Evolutionary conservation across 73 alveolate genomes (phyloP).

Genomic region (Tetrahymena malaccensis): DNA sequence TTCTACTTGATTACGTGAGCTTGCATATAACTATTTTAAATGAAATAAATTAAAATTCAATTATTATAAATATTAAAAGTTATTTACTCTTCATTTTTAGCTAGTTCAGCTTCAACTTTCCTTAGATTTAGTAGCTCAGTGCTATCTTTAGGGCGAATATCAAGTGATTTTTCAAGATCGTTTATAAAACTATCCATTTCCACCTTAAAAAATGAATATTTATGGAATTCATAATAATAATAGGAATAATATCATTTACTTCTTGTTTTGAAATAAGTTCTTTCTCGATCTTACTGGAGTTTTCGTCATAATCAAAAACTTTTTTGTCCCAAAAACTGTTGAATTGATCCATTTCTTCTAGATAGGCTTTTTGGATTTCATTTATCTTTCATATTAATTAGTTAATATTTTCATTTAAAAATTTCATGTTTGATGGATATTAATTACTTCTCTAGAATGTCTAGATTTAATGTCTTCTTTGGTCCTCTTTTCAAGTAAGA

Average conservation of each 20-base stretch:
- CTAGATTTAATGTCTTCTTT: slow-evolving; percentile 16
- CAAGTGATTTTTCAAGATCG: slow-evolving; percentile 12
- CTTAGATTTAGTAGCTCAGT: slow-evolving; percentile 45
- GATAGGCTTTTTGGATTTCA: slow-evolving; percentile 47
- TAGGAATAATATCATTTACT: not conserved
- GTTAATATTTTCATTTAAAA: not conserved
- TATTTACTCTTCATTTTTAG: slow-evolving; percentile 42
- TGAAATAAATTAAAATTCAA: no score
- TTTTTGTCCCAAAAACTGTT: slow-evolving; percentile 47
- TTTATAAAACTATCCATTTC: slow-evolving; percentile 36
- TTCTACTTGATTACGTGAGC: slow-evolving; percentile 45
- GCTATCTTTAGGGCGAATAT: slow-evolving; percentile 27
- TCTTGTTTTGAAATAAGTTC: slow-evolving; percentile 35
- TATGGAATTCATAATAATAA: not conserved
- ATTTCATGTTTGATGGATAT: not conserved
- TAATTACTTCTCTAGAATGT: slow-evolving; percentile 20
- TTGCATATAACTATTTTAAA: slow-evolving; percentile 16
- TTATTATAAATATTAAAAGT: no score
- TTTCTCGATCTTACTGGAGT: not conserved
- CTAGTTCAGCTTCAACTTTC: slow-evolving; percentile 39
- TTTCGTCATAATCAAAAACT: slow-evolving; percentile 22
- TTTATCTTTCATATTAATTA: not conserved
- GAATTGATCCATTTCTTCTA: slow-evolving; percentile 38
- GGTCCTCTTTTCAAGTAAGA: slow-evolving; percentile 13
- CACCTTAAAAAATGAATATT: not conserved